phyloP scores from a whole-genome alignment of 306 rosid genomes.

The Crataegus laevigata region DNA sequence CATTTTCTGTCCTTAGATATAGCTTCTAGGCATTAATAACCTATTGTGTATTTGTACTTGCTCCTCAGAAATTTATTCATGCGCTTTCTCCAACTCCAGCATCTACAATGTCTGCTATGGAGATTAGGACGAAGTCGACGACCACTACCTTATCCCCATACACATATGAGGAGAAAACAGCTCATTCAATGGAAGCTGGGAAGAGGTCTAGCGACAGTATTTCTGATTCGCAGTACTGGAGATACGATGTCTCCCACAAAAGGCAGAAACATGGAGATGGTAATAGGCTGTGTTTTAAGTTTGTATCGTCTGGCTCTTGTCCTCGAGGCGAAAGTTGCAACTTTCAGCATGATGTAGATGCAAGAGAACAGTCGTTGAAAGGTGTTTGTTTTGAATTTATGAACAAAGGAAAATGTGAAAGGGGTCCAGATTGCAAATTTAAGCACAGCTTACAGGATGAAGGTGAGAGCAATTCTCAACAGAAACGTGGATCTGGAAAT shows the following conservation, averaged over 20 bases:
- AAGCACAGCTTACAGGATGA: slow-evolving; percentile 72
- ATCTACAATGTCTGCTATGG: slow-evolving; percentile 70
- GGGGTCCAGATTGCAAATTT: slow-evolving; percentile 80
- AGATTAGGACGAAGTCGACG: slow-evolving; percentile 58
- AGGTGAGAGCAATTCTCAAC: slow-evolving; percentile 40
- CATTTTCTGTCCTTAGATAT: slow-evolving; percentile 6
- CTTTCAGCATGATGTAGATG: slow-evolving; percentile 74
- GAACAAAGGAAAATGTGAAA: slow-evolving; percentile 88
- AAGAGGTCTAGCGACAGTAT: slow-evolving; percentile 53
- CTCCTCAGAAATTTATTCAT: slow-evolving; percentile 88
- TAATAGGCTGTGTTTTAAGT: slow-evolving; percentile 76
- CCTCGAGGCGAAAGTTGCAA: slow-evolving; percentile 74
- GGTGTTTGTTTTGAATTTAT: slow-evolving; percentile 93
- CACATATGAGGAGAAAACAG: slow-evolving; percentile 26
- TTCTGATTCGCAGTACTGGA: slow-evolving; percentile 87
- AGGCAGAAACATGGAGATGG: slow-evolving; percentile 61
- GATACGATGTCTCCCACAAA: slow-evolving; percentile 84
- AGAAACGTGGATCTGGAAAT: slow-evolving; percentile 47
- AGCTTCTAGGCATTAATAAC: slow-evolving; percentile 19
- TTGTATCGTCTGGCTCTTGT: slow-evolving; percentile 79
- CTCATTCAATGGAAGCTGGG: slow-evolving; percentile 34
- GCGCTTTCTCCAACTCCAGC: slow-evolving; percentile 94
- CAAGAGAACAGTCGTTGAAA: slow-evolving; percentile 66
- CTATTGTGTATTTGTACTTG: slow-evolving; percentile 9
- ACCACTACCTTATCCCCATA: slow-evolving; percentile 78